Conservation (phyloP, 2,329 filamentous ascomycete species). For the Massarina eburnea region DNA sequence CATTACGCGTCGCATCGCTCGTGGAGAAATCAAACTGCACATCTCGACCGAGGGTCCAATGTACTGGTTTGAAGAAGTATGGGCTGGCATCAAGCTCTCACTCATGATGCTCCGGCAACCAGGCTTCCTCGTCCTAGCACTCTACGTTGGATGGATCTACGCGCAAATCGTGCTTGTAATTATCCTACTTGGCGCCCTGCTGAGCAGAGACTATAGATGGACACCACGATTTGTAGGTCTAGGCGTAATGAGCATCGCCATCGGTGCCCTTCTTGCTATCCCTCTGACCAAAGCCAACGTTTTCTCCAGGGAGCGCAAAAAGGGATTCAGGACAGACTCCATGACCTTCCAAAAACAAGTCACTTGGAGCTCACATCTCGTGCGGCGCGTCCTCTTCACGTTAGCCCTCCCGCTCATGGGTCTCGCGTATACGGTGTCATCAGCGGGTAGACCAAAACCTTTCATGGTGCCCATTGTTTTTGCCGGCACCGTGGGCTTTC, state of each 20-base stretch:
- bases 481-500: constrained; percentile 66
- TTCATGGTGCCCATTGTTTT: constrained; percentile 67
- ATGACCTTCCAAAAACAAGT: constrained; percentile 67
- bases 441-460: constrained; percentile 60
- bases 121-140: constrained; percentile 69
- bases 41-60: constrained; percentile 69
- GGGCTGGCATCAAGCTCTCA: constrained; percentile 67
- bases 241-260: constrained; percentile 64
- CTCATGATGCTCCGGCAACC: constrained; percentile 72
- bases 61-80: constrained; percentile 77
- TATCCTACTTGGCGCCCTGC: constrained; percentile 68
- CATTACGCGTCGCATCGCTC: constrained; percentile 59
- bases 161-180: constrained; percentile 74
- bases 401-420: constrained; percentile 67
- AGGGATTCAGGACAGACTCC: constrained; percentile 62
- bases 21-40: constrained; percentile 77
- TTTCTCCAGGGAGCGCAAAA: constrained; percentile 66
- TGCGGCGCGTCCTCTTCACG: constrained; percentile 69
- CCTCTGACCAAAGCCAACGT: constrained; percentile 72
- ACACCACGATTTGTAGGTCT: constrained; percentile 67
- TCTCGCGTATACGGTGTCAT: constrained; percentile 67
- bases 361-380: constrained; percentile 71
- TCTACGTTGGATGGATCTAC: constrained; percentile 80
- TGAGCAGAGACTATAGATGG: constrained; percentile 68
- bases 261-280: constrained; percentile 69